A percentile compares a stretch with the other conserved stretches of the same genome.
These are phyloP conservation scores for Zarea fungicola DNA, from an alignment of 2,329 filamentous ascomycete species.

Conservation along the genomic window DNA sequence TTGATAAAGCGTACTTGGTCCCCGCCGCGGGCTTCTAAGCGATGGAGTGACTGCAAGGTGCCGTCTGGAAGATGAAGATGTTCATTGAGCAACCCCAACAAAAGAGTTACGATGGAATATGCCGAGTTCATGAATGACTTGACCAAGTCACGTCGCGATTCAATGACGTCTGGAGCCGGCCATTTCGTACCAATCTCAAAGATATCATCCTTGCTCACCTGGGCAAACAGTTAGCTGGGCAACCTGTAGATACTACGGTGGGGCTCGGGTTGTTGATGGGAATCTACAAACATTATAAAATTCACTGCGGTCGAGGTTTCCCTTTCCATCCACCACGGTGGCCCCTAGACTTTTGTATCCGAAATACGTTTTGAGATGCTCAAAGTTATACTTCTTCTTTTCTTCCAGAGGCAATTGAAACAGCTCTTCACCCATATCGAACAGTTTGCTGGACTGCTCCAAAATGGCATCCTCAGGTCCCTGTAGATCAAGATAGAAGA, in stretches of 20 bases:
- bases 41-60: background rate
- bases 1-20: constrained; percentile 10
- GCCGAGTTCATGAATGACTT: background rate
- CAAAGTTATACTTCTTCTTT: constrained; percentile 10
- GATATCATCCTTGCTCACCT: constrained; percentile 12
- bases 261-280: too few species aligned
- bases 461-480: background rate
- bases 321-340: background rate
- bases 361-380: constrained; percentile 4
- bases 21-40: background rate
- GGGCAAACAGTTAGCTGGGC: background rate
- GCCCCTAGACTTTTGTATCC: constrained; percentile 9
- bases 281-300: constrained; percentile 8
- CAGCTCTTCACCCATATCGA: background rate
- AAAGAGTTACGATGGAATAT: background rate
- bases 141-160: background rate
- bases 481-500: constrained; percentile 8
- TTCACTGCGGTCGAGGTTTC: constrained; percentile 7
- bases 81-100: constrained; percentile 4
- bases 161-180: constrained; percentile 3
- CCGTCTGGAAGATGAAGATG: background rate
- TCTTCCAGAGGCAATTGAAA: constrained; percentile 6
- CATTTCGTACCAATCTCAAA: constrained; percentile 1
- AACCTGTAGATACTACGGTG: background rate
- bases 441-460: background rate